A percentile compares a stretch with the other conserved stretches of the same genome.
phyloP scores from a whole-genome alignment of 2,329 filamentous ascomycete genomes.

The Tolypocladium nubicola region DNA sequence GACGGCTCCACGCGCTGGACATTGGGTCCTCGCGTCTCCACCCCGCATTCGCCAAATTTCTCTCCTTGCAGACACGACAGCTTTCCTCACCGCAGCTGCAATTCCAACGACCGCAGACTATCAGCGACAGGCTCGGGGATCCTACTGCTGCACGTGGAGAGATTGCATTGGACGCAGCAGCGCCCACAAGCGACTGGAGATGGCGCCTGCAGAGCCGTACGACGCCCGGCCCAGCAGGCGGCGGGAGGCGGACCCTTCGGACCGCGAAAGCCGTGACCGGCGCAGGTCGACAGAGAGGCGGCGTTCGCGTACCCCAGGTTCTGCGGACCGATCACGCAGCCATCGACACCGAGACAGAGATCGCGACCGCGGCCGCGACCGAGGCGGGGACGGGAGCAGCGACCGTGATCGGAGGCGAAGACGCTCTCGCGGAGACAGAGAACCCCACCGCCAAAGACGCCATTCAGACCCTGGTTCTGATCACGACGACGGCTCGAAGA shows the following conservation, averaged over 20 bases:
- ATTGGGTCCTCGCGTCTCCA: not conserved
- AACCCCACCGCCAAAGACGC: slow-evolving; percentile 13
- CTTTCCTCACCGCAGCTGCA: not conserved
- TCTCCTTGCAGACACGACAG: not conserved
- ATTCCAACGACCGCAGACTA: slow-evolving; percentile 5
- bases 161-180: not conserved
- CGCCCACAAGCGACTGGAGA: not conserved
- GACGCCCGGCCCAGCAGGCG: slow-evolving; percentile 4
- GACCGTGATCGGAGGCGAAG: slow-evolving; percentile 14
- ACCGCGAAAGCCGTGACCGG: slow-evolving; percentile 14
- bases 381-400: slow-evolving; percentile 5
- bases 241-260: slow-evolving; percentile 7
- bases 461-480: slow-evolving; percentile 4
- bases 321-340: slow-evolving; percentile 7
- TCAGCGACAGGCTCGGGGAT: not conserved
- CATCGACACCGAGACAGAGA: slow-evolving; percentile 8
- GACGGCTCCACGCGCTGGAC: not conserved
- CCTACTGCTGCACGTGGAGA: not conserved
- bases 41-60: not conserved
- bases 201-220: slow-evolving; percentile 17
- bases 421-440: slow-evolving; percentile 21
- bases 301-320: slow-evolving; percentile 21
- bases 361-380: slow-evolving; percentile 15
- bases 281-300: slow-evolving; percentile 18
- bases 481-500: slow-evolving; percentile 9